These are phyloP conservation scores for Penicillium alfredii DNA, from an alignment of 495 filamentous ascomycete genomes.

Conservation along the genomic window DNA sequence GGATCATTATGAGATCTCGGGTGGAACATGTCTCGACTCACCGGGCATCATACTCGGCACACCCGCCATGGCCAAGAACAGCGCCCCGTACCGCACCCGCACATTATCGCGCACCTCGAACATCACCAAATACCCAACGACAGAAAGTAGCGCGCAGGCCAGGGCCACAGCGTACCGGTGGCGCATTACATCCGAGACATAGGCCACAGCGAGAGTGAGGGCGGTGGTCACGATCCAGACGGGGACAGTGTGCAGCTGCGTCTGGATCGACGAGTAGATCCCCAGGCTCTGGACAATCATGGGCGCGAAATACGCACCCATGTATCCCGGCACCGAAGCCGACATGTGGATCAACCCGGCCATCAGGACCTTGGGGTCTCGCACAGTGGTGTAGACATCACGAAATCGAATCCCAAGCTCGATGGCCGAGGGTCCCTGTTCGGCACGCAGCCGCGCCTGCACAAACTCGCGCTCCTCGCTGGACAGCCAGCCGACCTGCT, in stretches of 20 bases:
- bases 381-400: slow-evolving; percentile 7
- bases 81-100: slow-evolving; percentile 51
- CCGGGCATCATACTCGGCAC: slow-evolving; percentile 8
- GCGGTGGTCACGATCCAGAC: slow-evolving; percentile 39
- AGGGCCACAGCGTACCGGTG: slow-evolving; percentile 37
- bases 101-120: slow-evolving; percentile 48
- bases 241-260: slow-evolving; percentile 45
- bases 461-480: slow-evolving; percentile 18
- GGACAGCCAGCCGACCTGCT: slow-evolving; percentile 21
- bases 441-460: slow-evolving; percentile 5
- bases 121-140: slow-evolving; percentile 57
- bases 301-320: slow-evolving; percentile 24
- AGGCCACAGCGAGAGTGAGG: slow-evolving; percentile 51
- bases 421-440: slow-evolving; percentile 1
- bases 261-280: slow-evolving; percentile 40
- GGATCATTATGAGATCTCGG: no score
- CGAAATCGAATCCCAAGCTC: slow-evolving; percentile 1
- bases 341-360: slow-evolving; percentile 23
- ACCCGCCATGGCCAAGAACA: slow-evolving; percentile 52
- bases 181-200: slow-evolving; percentile 20
- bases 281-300: slow-evolving; percentile 39
- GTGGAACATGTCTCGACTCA: no score
- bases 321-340: slow-evolving; percentile 19
- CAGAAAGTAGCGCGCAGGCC: slow-evolving; percentile 39
- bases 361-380: slow-evolving; percentile 18